Conservation (phyloP, 768 basidiomycete species). For the Glaciozyma martinii region DNA sequence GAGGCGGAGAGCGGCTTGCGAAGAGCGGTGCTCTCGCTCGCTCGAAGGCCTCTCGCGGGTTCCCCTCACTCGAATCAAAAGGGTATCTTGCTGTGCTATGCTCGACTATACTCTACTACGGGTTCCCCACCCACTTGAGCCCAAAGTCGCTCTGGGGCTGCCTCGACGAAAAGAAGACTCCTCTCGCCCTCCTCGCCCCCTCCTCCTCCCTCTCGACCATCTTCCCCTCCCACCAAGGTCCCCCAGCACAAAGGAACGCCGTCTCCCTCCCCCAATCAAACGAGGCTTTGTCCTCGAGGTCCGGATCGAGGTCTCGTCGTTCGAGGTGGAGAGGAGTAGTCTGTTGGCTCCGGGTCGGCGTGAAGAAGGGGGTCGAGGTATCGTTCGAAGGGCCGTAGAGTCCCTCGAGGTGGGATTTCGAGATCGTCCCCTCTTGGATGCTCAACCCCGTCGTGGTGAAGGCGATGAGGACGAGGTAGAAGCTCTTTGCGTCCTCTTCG, state of each 20-base stretch:
- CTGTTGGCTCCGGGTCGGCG: neutral
- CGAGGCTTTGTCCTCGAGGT: neutral
- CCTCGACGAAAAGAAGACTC: too few relatives aligned
- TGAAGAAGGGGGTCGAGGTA: neutral
- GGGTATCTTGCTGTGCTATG: too few relatives aligned
- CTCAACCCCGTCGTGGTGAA: conserved; percentile 7
- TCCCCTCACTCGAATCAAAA: too few relatives aligned
- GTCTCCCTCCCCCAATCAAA: conserved; percentile 10
- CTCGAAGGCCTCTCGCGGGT: too few relatives aligned
- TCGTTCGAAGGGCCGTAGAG: neutral
- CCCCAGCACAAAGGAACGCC: neutral
- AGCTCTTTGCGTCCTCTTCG: too few relatives aligned
- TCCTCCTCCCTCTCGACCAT: too few relatives aligned
- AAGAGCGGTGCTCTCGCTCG: too few relatives aligned
- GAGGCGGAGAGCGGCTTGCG: too few relatives aligned
- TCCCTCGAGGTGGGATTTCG: neutral
- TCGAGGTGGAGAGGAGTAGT: neutral
- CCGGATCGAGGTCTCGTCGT: neutral
- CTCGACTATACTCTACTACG: too few relatives aligned
- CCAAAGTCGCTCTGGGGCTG: too few relatives aligned
- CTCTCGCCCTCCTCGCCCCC: too few relatives aligned
- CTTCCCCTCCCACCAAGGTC: neutral
- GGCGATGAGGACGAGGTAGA: conserved; percentile 6
- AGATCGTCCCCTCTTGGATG: conserved; percentile 8
- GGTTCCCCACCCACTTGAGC: too few relatives aligned